Percentiles rank a stretch among this genome's conserved stretches.
These are phyloP conservation scores for Cyberlindnera euphorbiiphila DNA, from an alignment of 805 yeast genomes.

Conservation along the genomic window DNA sequence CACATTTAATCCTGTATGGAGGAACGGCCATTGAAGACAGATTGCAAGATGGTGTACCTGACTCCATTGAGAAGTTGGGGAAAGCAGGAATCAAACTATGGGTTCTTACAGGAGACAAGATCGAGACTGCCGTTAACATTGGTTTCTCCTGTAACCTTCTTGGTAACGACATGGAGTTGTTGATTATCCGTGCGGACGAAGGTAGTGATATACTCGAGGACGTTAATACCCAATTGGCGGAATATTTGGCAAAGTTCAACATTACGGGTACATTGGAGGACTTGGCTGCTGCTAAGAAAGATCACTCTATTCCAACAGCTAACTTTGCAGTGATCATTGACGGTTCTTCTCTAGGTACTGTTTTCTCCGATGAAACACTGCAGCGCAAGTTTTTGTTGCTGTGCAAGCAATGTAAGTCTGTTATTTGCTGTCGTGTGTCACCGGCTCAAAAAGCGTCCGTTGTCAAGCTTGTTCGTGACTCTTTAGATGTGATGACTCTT, in stretches of 20 bases:
- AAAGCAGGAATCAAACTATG: conserved; percentile 80
- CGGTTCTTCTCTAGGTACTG: conserved; percentile 69
- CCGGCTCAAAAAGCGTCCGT: conserved; percentile 88
- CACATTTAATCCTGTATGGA: conserved; percentile 61
- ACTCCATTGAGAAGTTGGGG: conserved; percentile 63
- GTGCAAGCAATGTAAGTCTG: conserved; percentile 79
- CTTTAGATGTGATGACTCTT: conserved; percentile 74
- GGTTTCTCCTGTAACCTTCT: conserved; percentile 81
- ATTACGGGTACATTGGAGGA: conserved; percentile 60
- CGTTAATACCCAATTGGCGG: conserved; percentile 34
- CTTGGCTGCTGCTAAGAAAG: conserved; percentile 45
- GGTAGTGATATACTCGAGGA: conserved; percentile 26
- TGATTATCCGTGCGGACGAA: conserved; percentile 51
- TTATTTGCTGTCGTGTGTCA: conserved; percentile 81
- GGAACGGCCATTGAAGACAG: conserved; percentile 88
- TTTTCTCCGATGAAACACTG: conserved; percentile 41
- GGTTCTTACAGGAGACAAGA: conserved; percentile 86
- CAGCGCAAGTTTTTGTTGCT: conserved; percentile 58
- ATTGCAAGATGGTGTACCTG: conserved; percentile 84
- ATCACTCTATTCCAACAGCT: conserved; percentile 66
- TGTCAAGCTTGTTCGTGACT: conserved; percentile 70
- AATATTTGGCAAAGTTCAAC: conserved; percentile 42
- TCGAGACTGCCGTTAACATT: conserved; percentile 86
- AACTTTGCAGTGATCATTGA: conserved; percentile 70
- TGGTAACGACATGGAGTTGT: conserved; percentile 70